Conservation (phyloP, 2,329 filamentous ascomycete species). For the Xylaria sp. region DNA sequence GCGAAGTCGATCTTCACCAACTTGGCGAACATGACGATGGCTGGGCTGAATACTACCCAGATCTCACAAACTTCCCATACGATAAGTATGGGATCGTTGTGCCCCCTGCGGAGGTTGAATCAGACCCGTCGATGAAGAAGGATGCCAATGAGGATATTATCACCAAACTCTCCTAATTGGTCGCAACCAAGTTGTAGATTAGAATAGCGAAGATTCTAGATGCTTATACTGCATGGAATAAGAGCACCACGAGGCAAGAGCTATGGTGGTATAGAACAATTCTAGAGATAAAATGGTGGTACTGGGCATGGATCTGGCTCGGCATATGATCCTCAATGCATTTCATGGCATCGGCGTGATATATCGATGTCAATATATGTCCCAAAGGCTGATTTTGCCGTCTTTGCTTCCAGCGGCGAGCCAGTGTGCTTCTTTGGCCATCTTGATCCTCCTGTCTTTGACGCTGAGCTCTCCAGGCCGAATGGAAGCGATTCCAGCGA, state of each 20-base stretch:
- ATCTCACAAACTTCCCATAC: slow-evolving; percentile 67
- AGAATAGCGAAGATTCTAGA: background rate
- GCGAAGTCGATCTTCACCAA: slow-evolving; percentile 64
- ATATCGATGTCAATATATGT: slow-evolving; percentile 75
- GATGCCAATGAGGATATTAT: slow-evolving; percentile 45
- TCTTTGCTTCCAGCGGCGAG: slow-evolving; percentile 91
- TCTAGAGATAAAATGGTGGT: background rate
- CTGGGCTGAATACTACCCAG: slow-evolving; percentile 67
- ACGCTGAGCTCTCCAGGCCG: slow-evolving; percentile 59
- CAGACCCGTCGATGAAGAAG: slow-evolving; percentile 57
- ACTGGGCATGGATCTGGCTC: slow-evolving; percentile 8
- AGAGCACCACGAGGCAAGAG: background rate
- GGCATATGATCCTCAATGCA: background rate
- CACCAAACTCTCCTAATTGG: slow-evolving; percentile 6
- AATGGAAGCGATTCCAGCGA: slow-evolving; percentile 44
- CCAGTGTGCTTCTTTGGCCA: slow-evolving; percentile 83
- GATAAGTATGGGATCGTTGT: slow-evolving; percentile 68
- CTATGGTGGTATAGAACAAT: slow-evolving; percentile 1
- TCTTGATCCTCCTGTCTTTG: slow-evolving; percentile 70
- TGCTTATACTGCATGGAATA: background rate
- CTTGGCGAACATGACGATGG: slow-evolving; percentile 69
- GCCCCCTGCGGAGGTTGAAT: slow-evolving; percentile 56
- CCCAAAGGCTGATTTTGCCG: slow-evolving; percentile 95
- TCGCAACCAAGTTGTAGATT: background rate
- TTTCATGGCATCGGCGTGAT: background rate